These are phyloP conservation scores for Talaromyces sp. DNA, from an alignment of 2,329 filamentous ascomycete genomes.

Conservation along the genomic window DNA sequence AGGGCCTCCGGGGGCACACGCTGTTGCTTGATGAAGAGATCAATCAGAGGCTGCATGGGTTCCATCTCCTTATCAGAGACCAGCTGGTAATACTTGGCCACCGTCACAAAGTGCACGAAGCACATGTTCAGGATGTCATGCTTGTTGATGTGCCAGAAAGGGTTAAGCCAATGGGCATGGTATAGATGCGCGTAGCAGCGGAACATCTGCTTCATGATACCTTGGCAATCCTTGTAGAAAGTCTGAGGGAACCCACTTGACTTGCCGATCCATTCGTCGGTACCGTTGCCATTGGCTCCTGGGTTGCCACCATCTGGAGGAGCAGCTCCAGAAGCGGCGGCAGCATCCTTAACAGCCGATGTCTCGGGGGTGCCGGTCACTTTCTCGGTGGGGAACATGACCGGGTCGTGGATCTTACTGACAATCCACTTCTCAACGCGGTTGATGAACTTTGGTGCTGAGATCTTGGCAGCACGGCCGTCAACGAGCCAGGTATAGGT, in stretches of 20 bases:
- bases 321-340: constrained; percentile 41
- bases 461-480: constrained; percentile 85
- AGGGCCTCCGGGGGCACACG: constrained; percentile 73
- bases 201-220: constrained; percentile 98
- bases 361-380: constrained; percentile 62
- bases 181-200: constrained; percentile 97
- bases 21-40: constrained; percentile 87
- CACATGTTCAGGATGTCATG: constrained; percentile 78
- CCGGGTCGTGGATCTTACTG: constrained; percentile 87
- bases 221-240: constrained; percentile 87
- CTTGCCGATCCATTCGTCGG: constrained; percentile 83
- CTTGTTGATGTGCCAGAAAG: constrained; percentile 77
- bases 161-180: constrained; percentile 88
- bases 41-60: constrained; percentile 92
- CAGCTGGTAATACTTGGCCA: constrained; percentile 78
- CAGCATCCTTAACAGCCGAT: constrained; percentile 58
- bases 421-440: constrained; percentile 97
- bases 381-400: constrained; percentile 87
- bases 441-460: constrained; percentile 90
- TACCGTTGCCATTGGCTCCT: constrained; percentile 55
- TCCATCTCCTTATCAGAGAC: constrained; percentile 87
- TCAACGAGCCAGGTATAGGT: constrained; percentile 97
- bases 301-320: constrained; percentile 47
- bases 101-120: constrained; percentile 82
- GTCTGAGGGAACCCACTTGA: constrained; percentile 88